These are phyloP conservation scores for Pseudogymnoascus sp. DNA, from an alignment of 2,329 filamentous ascomycete genomes.

Conservation along the genomic window DNA sequence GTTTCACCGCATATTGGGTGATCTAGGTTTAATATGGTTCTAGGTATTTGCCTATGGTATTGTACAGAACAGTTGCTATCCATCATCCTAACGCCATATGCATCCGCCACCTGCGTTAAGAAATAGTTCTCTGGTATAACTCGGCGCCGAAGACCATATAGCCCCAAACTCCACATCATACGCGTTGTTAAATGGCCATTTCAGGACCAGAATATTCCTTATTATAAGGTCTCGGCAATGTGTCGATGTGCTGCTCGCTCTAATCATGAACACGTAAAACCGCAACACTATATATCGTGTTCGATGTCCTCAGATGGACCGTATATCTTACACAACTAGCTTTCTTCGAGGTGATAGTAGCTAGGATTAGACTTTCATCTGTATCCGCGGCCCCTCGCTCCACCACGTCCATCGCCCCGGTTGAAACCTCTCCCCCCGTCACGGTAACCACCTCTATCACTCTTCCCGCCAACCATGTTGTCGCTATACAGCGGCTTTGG, in stretches of 20 bases:
- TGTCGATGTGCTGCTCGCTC: not conserved
- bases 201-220: not conserved
- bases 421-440: constrained; percentile 17
- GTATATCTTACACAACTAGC: not conserved
- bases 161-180: not conserved
- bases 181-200: not conserved
- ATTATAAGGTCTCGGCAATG: not conserved
- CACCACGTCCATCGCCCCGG: constrained; percentile 17
- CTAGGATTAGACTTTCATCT: constrained; percentile 16
- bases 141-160: not conserved
- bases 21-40: not conserved
- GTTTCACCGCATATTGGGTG: not conserved
- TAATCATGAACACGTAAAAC: not conserved
- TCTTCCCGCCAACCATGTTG: constrained; percentile 18
- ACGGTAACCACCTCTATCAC: constrained; percentile 14
- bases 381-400: constrained; percentile 15
- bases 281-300: not conserved
- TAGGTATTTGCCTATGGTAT: not conserved
- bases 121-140: not conserved
- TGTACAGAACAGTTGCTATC: not conserved
- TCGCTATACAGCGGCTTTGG: constrained; percentile 25
- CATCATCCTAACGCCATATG: not conserved
- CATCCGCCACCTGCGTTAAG: not conserved
- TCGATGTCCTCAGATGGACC: not conserved
- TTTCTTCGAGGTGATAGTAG: not conserved